These are phyloP conservation scores for Thyridium curvatum DNA, from an alignment of 2,329 filamentous ascomycete species.

Conservation along the genomic window DNA sequence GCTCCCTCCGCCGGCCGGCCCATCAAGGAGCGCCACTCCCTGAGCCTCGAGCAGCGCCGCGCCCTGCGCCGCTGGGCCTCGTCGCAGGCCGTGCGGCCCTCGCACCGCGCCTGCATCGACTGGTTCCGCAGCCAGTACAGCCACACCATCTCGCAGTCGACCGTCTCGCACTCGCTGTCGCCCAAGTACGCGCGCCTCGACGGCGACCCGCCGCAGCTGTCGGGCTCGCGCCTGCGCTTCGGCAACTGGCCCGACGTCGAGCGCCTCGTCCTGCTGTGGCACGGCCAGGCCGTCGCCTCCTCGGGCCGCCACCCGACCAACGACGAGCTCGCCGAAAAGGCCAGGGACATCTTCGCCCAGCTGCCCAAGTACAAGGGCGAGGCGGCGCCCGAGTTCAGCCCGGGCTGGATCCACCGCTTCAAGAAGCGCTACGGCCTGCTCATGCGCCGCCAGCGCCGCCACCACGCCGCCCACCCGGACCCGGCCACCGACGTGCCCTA, in stretches of 20 bases:
- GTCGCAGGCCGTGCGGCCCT: constrained; percentile 47
- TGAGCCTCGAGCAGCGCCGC: constrained; percentile 57
- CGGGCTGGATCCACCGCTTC: constrained; percentile 59
- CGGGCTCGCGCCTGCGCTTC: constrained; percentile 55
- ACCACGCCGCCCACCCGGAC: constrained; percentile 39
- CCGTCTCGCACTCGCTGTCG: constrained; percentile 55
- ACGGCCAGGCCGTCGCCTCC: constrained; percentile 42
- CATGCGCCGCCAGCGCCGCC: constrained; percentile 48
- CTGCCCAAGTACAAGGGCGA: constrained; percentile 56
- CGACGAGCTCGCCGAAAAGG: constrained; percentile 57
- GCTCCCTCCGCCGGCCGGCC: neutral
- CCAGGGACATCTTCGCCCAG: constrained; percentile 51
- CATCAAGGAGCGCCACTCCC: constrained; percentile 47
- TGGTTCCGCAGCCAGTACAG: constrained; percentile 55
- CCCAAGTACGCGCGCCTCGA: constrained; percentile 57
- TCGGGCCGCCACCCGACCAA: constrained; percentile 52
- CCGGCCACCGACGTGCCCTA: constrained; percentile 52
- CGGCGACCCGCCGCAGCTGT: constrained; percentile 53
- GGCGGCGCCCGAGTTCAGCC: constrained; percentile 54
- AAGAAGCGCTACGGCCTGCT: constrained; percentile 57
- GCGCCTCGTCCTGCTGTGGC: constrained; percentile 50
- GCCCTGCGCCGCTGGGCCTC: constrained; percentile 55
- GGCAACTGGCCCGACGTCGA: constrained; percentile 60
- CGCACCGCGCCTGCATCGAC: constrained; percentile 57
- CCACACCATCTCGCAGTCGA: constrained; percentile 56